Percentiles rank a stretch among this genome's conserved stretches.
Conservation (phyloP, 805 yeast species). For the Candida pseudofarinosa region DNA sequence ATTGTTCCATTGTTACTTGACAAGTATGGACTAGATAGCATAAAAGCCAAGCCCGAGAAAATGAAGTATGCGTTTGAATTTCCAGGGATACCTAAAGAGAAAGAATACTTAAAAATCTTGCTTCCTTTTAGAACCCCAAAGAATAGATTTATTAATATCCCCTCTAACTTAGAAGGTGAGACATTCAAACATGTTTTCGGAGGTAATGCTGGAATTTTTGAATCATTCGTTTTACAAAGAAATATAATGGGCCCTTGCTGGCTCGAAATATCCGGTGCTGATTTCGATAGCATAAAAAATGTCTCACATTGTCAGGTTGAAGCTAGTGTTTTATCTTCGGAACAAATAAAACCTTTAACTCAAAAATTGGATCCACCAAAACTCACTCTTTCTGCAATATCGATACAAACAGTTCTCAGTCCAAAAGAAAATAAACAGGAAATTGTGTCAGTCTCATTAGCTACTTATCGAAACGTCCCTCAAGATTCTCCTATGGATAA, state of each 20-base stretch:
- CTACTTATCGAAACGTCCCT: slow-evolving; percentile 63
- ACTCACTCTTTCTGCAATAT: slow-evolving; percentile 66
- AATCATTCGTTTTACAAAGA: slow-evolving; percentile 76
- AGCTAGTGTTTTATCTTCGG: slow-evolving; percentile 52
- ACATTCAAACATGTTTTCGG: slow-evolving; percentile 83
- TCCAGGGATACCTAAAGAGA: slow-evolving; percentile 70
- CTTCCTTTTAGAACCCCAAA: slow-evolving; percentile 70
- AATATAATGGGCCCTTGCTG: slow-evolving; percentile 98
- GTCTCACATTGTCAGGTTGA: slow-evolving; percentile 83
- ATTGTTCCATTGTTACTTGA: slow-evolving; percentile 61
- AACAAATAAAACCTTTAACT: slow-evolving; percentile 44
- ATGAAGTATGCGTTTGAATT: slow-evolving; percentile 89
- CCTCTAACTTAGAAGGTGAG: slow-evolving; percentile 66
- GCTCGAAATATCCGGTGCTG: slow-evolving; percentile 69
- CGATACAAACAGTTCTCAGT: slow-evolving; percentile 80
- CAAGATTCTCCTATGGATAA: slow-evolving; percentile 75
- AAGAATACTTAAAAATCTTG: slow-evolving; percentile 74
- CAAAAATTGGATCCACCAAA: slow-evolving; percentile 53
- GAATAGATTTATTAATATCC: slow-evolving; percentile 44
- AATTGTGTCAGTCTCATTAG: slow-evolving; percentile 74
- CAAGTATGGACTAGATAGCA: slow-evolving; percentile 54
- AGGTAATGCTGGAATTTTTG: slow-evolving; percentile 67
- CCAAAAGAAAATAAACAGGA: slow-evolving; percentile 76
- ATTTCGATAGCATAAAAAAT: slow-evolving; percentile 53
- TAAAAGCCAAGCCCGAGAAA: slow-evolving; percentile 66